Base-by-base conservation (phyloP, 345 rosid genomes). In the Gossypium australe region DNA sequence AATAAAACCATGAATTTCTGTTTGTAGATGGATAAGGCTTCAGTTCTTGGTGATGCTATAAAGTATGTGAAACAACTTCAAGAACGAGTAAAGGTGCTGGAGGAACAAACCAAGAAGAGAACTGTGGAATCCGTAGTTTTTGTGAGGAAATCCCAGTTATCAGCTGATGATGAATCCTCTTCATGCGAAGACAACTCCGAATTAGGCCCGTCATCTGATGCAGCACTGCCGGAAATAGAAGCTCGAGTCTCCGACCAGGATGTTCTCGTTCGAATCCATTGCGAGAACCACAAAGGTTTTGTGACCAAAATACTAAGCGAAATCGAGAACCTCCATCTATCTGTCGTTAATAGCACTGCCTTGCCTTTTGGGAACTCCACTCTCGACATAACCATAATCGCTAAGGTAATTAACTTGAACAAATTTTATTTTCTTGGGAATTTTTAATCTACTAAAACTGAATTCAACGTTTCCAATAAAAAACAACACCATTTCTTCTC, bases 1-100 rank as follows among this genome's bases (percentile, higher is more conserved):
- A 17, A 8, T 16, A n/a, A 44, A 57, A 57, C 27, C 61, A 38
- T 45, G 11, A 11, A 1, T 67, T 45, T 4, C n/a, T 43, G 2
- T n/a, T 58, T 47, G 14, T 51, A 87, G 91, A 83, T 80, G 85
- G 89, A 88, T 78, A 86, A 92, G 67, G 93, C 93, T 77, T 86
- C 92, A 2, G 85, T 92, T 24, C 93, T 92, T 34, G 97, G 89
- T 82, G 95, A 84, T 2, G 89, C 97, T 14, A 84, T 86, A 20
- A 90, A 79, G 79, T 86, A 90, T 72, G 64, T 90, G 66, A 92
- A 92, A 78, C 84, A 83, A 58, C 93, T 92, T 59, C 95, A 92
- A 78, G 92, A 89, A 75, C 82, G 86, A 1, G 76, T 85, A 17
- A 80, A 84, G 70, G 73, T 71, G 38, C 74, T 87, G 0, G 92